phyloP scores from a whole-genome alignment of 1,139 yeast species.

The Protomyces inouyei region DNA sequence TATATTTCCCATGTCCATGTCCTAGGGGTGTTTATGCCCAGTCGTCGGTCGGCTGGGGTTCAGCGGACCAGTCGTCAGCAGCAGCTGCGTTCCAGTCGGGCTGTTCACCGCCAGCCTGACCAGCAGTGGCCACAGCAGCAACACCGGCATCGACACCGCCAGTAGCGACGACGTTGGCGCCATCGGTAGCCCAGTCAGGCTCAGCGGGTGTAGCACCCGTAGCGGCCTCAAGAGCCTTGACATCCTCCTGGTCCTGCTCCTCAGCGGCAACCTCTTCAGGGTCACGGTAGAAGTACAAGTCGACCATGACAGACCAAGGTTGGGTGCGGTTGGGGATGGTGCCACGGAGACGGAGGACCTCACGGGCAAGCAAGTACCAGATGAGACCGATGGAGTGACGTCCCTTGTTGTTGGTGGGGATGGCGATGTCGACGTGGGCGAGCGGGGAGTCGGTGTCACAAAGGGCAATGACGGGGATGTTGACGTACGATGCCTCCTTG shows the following conservation, averaged over 20 bases:
- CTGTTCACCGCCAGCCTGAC: constrained; percentile 63
- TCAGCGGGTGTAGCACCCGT: constrained; percentile 45
- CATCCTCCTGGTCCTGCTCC: constrained; percentile 61
- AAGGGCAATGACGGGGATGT: constrained; percentile 99
- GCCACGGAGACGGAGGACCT: constrained; percentile 98
- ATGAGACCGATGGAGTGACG: constrained; percentile 99
- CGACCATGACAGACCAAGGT: constrained; percentile 99
- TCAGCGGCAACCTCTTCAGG: constrained; percentile 88
- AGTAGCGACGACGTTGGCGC: constrained; percentile 46
- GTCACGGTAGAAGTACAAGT: constrained; percentile 98
- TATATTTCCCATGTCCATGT: neutral
- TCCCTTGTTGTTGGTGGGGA: constrained; percentile 99
- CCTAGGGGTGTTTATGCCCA: constrained; percentile 8
- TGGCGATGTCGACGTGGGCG: constrained; percentile 98
- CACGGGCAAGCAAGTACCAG: constrained; percentile 99
- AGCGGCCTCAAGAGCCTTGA: constrained; percentile 60
- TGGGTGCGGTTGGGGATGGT: constrained; percentile 94
- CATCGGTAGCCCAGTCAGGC: constrained; percentile 50
- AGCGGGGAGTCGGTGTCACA: constrained; percentile 98
- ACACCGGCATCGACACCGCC: constrained; percentile 88
- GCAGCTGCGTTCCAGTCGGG: constrained; percentile 80
- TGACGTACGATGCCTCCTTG: constrained; percentile 99
- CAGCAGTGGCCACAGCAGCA: constrained; percentile 60
- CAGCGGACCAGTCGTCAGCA: constrained; percentile 28
- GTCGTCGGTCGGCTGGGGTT: constrained; percentile 20